phyloP scores from a whole-genome alignment of 768 basidiomycete species.

The Tulasnella sp. region DNA sequence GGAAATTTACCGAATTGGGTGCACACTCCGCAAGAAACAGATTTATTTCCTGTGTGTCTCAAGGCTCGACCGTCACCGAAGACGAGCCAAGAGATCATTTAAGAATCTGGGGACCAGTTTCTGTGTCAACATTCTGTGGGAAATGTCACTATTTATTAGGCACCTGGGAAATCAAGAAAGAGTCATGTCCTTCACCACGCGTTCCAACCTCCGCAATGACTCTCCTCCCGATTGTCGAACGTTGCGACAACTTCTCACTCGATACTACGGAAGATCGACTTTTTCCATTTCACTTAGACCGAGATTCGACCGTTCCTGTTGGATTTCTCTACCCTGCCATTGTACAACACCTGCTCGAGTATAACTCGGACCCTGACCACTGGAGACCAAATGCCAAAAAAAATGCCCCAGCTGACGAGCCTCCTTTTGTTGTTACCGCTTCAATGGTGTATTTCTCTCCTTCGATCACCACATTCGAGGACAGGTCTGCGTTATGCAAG shows the following conservation, averaged over 20 bases:
- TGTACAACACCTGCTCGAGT: constrained; percentile 33
- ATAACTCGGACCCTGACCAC: constrained; percentile 46
- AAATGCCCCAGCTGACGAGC: constrained; percentile 39
- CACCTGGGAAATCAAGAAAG: too few species aligned
- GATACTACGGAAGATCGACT: constrained; percentile 43
- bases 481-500: constrained; percentile 59
- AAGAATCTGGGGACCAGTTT: too few species aligned
- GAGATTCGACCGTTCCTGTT: constrained; percentile 51
- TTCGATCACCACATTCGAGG: constrained; percentile 35
- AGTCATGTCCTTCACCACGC: too few species aligned
- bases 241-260: constrained; percentile 66
- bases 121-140: not conserved
- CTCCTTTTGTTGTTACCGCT: constrained; percentile 32
- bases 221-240: constrained; percentile 42
- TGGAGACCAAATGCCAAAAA: constrained; percentile 41
- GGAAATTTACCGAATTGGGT: too few species aligned
- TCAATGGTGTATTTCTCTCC: constrained; percentile 31
- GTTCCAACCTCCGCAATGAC: not conserved
- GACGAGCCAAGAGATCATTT: too few species aligned
- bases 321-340: constrained; percentile 42
- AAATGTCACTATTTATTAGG: not conserved
- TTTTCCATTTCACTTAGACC: constrained; percentile 54
- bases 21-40: too few species aligned
- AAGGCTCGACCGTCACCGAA: too few species aligned
- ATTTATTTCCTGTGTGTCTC: too few species aligned